Evolutionary conservation across 2,329 filamentous ascomycete species (phyloP), one percentile per base, ranked within the genome.

Genomic region (Beauveria brongniartii): DNA sequence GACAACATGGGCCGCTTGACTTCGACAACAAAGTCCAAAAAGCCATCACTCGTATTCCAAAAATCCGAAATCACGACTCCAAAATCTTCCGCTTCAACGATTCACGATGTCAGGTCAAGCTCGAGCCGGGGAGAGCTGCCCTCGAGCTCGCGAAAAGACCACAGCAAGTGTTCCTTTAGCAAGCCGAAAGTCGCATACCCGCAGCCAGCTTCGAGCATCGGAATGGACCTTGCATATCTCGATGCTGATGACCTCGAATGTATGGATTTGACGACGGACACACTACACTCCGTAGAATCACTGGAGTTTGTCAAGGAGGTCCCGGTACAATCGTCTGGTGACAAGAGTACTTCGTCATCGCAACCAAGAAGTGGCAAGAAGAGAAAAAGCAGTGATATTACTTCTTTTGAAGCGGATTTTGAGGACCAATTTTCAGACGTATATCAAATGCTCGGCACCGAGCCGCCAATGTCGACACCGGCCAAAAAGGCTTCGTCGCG

Each of bases 391-490:
- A 72, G 71, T 26, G 78, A 82, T 10, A 78, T 80, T 26, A 75
- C 67, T 63, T 74, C 71, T 62, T 67, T 69, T 28, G 69, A 73
- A 14, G 68, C 69, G 16, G 71, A 68, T 18, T 71, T 74, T 4
- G 69, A 77, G 16, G 77, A 78, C 40, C 76, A 80, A 20, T 85
- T 82, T 51, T 81, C 80, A 0, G 82, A 85, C 63, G 78, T 85
- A 8, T 77, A 80, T 63, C 74, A 82, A 53, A 71, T 79, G 53
- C 69, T 77, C 12, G 78, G 75, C 30, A 77, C 75, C 16, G 69
- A 74, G 14, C 73, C 72, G 47, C 74, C 70, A 18, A 66, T 67
- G 24, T 70, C 72, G 2, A 75, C 73, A n/a, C 74, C 75, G 3
- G 62, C 65, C 16, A 69, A 65, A 14, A 60, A 47, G 34, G 12